phyloP scores from a whole-genome alignment of 371 early-diverging fungal genomes.

The Apophysomyces ossiformis region DNA sequence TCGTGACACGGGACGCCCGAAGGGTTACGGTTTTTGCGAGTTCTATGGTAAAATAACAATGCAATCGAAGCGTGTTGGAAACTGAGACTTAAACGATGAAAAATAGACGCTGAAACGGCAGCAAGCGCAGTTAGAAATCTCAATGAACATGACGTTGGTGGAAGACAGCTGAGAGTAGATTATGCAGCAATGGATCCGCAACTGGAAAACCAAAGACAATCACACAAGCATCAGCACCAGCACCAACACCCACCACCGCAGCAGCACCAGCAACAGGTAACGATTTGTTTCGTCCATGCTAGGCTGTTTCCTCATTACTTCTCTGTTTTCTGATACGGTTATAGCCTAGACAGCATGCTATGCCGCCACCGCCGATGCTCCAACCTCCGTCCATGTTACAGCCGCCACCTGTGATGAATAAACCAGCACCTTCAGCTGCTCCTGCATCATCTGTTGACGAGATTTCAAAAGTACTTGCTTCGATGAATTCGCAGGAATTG shows the following conservation, averaged over 20 bases:
- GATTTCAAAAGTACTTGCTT: slow-evolving; percentile 67
- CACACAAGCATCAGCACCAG: slow-evolving; percentile 31
- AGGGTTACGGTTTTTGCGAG: slow-evolving; percentile 92
- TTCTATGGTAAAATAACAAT: slow-evolving; percentile 61
- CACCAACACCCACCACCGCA: slow-evolving; percentile 34
- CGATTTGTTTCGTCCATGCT: not conserved
- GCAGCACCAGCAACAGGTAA: slow-evolving; percentile 21
- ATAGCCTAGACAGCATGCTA: slow-evolving; percentile 8
- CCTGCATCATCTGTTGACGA: slow-evolving; percentile 49
- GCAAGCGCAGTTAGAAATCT: slow-evolving; percentile 84
- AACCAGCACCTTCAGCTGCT: slow-evolving; percentile 17
- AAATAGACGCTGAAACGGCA: slow-evolving; percentile 77
- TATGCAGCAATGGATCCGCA: slow-evolving; percentile 76
- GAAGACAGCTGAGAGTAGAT: slow-evolving; percentile 82
- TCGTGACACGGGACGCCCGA: slow-evolving; percentile 86
- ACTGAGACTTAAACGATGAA: not conserved
- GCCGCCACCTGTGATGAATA: slow-evolving; percentile 26
- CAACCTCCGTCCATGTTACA: slow-evolving; percentile 8
- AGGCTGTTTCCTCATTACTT: not conserved
- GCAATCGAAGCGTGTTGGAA: not conserved
- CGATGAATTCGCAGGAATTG: slow-evolving; percentile 73
- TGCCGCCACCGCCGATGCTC: slow-evolving; percentile 24
- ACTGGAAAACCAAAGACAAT: slow-evolving; percentile 24
- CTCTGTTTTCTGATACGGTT: not conserved
- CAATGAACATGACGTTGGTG: slow-evolving; percentile 82